These are phyloP conservation scores for Aphanomyces euteiches DNA, from an alignment of 352 stramenopile genomes.

Conservation along the genomic window DNA sequence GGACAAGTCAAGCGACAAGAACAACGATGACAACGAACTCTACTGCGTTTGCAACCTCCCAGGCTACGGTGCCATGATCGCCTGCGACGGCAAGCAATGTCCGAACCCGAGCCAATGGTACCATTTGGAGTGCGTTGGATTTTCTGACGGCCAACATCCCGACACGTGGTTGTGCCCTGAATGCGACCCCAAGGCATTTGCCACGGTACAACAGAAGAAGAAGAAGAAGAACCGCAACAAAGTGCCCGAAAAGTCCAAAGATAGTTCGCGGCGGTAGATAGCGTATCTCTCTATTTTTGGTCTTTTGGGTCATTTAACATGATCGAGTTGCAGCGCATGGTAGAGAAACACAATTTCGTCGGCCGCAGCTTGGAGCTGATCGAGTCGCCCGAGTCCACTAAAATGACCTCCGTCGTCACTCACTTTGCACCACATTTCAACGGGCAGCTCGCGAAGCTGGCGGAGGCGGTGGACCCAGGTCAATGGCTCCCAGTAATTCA, in stretches of 20 bases:
- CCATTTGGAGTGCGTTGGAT: constrained; percentile 79
- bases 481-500: constrained; percentile 84
- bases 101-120: constrained; percentile 86
- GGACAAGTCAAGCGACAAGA: constrained; percentile 34
- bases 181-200: constrained; percentile 79
- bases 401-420: constrained; percentile 81
- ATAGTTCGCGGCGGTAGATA: constrained; percentile 8
- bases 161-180: constrained; percentile 85
- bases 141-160: constrained; percentile 71
- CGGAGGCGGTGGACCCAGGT: constrained; percentile 80
- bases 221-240: constrained; percentile 49
- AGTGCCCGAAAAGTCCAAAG: neutral
- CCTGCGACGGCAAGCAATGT: constrained; percentile 83
- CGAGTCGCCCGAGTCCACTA: constrained; percentile 62
- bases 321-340: constrained; percentile 47
- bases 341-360: constrained; percentile 86
- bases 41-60: constrained; percentile 85
- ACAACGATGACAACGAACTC: constrained; percentile 83
- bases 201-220: constrained; percentile 78
- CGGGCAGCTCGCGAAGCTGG: constrained; percentile 41
- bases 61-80: constrained; percentile 88
- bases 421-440: constrained; percentile 36
- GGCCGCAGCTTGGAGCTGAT: constrained; percentile 71
- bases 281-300: neutral
- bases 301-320: constrained; percentile 3